A percentile compares a stretch with the other conserved stretches of the same genome.
phyloP scores from a whole-genome alignment of 1,284 basidiomycete genomes.

The Fomitopsis pinicola region DNA sequence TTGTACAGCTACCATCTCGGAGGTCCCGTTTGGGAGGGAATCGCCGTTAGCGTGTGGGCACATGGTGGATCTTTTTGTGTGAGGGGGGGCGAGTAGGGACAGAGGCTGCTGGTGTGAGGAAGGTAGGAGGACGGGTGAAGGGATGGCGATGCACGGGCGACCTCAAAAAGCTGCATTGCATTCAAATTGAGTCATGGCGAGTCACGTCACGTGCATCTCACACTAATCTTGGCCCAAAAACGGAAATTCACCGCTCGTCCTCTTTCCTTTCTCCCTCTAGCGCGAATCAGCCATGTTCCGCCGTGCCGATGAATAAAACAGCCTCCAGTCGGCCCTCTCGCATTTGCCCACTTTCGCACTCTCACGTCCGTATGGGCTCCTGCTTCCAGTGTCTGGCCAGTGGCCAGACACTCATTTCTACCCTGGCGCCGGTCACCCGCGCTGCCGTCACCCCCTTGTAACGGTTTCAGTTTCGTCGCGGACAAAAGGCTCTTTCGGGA shows the following conservation, averaged over 20 bases:
- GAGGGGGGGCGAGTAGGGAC: neutral
- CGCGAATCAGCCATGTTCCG: neutral
- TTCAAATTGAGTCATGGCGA: neutral
- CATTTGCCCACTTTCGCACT: neutral
- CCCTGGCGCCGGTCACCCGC: neutral
- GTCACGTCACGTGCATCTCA: neutral
- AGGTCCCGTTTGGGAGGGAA: conserved; percentile 37
- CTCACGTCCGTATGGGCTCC: neutral
- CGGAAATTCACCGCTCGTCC: neutral
- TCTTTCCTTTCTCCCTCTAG: neutral
- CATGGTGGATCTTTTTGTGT: conserved; percentile 38
- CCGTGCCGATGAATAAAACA: neutral
- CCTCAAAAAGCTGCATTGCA: neutral
- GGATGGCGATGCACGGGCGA: neutral
- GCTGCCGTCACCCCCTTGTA: neutral
- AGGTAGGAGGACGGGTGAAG: neutral
- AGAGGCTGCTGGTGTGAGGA: conserved; percentile 27
- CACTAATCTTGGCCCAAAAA: neutral
- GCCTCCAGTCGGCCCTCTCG: neutral
- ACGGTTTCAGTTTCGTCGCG: too few species aligned
- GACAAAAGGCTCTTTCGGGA: too few species aligned
- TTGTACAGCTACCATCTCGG: conserved; percentile 69
- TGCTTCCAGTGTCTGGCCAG: neutral
- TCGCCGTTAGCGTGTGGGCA: conserved; percentile 63
- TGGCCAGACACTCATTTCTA: neutral